These are phyloP conservation scores for Aspergillus sclerotioniger DNA, from an alignment of 495 filamentous ascomycete species.

Conservation along the genomic window DNA sequence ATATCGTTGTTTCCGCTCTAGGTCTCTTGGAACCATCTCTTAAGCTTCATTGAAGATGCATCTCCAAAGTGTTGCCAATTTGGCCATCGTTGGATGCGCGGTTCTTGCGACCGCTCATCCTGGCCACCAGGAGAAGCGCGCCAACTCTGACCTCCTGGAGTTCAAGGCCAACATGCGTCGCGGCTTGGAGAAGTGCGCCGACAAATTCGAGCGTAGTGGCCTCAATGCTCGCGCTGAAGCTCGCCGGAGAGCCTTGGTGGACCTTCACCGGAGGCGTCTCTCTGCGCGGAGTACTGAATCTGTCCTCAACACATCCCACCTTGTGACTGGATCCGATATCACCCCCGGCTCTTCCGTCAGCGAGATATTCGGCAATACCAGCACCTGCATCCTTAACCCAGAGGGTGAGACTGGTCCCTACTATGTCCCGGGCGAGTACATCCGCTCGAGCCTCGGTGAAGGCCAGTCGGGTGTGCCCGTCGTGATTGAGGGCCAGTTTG, in stretches of 20 bases:
- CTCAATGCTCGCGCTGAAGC: conserved; percentile 2
- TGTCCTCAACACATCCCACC: not conserved
- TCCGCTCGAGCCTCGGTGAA: conserved; percentile 55
- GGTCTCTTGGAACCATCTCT: not conserved
- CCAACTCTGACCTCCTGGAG: not conserved
- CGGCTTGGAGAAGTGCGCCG: conserved; percentile 1
- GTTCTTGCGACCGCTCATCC: not conserved
- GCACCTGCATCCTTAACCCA: conserved; percentile 51
- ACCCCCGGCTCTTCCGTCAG: conserved; percentile 7
- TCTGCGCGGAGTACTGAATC: not conserved
- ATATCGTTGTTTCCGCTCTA: not conserved
- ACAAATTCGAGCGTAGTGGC: not conserved
- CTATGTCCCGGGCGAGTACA: conserved; percentile 48
- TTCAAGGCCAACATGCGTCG: conserved; percentile 7
- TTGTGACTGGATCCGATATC: conserved; percentile 31
- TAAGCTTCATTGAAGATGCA: not conserved
- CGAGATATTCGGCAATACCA: conserved; percentile 45
- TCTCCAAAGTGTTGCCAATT: not conserved
- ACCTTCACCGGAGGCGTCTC: conserved; percentile 2
- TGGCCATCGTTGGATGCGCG: not conserved
- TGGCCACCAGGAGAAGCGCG: conserved; percentile 1
- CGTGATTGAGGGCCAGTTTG: conserved; percentile 57
- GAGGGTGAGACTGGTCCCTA: conserved; percentile 56
- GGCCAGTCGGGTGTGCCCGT: conserved; percentile 53
- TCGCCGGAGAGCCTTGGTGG: conserved; percentile 1